phyloP scores from a whole-genome alignment of 2,329 filamentous ascomycete genomes.

The Colletotrichum endophyticum region DNA sequence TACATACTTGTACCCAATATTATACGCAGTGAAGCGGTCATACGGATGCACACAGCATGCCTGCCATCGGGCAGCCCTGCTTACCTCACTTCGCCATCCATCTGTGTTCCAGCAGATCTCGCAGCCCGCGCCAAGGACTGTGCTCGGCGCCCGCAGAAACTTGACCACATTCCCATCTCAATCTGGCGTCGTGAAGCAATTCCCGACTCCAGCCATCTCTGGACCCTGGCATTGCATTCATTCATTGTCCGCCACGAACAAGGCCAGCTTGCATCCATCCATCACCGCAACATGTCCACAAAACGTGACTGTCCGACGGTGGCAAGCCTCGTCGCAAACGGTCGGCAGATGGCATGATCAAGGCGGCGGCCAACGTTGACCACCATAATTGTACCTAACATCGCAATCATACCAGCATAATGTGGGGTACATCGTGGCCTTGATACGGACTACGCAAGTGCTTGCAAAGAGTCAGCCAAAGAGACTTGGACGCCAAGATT shows the following conservation, averaged over 20 bases:
- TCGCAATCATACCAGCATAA: background rate
- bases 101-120: background rate
- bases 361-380: background rate
- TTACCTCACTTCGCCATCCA: background rate
- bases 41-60: too few species aligned
- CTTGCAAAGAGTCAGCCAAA: background rate
- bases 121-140: background rate
- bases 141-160: background rate
- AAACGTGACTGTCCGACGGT: background rate
- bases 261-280: background rate
- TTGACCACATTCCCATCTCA: background rate
- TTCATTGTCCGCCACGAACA: background rate
- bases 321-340: conserved; percentile 15
- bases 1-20: background rate
- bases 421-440: background rate
- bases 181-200: background rate
- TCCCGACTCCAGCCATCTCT: background rate
- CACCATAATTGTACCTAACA: background rate
- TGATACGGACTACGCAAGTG: background rate
- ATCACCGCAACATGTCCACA: background rate
- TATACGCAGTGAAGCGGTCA: background rate
- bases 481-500: background rate
- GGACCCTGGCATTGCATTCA: background rate
- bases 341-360: background rate
- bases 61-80: background rate